Percentiles rank a stretch among this genome's conserved stretches.
Evolutionary conservation across 768 basidiomycete species (phyloP).

Genomic region (Lactarius deliciosus): DNA sequence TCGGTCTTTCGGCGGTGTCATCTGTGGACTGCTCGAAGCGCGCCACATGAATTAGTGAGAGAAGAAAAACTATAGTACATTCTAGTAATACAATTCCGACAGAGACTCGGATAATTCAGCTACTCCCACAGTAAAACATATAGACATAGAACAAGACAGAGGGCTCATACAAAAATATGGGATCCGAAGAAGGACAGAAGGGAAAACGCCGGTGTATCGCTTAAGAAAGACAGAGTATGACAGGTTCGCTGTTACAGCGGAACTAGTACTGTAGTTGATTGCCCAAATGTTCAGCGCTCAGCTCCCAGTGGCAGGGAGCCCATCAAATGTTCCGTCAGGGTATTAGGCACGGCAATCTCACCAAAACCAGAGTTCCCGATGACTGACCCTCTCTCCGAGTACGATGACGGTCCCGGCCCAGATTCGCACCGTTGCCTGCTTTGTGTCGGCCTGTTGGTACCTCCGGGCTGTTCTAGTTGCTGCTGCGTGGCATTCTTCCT

Average conservation of each 20-base stretch:
- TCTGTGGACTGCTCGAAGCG: not conserved
- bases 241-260: not conserved
- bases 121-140: conserved; percentile 6
- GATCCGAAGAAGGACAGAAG: not conserved
- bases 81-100: not conserved
- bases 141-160: conserved; percentile 2
- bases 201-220: not conserved
- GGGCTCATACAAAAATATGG: not conserved
- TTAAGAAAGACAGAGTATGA: conserved; percentile 6
- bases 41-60: not conserved
- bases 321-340: not conserved
- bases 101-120: conserved; percentile 1
- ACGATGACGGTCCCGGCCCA: conserved; percentile 6
- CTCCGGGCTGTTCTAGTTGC: not conserved
- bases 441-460: not conserved
- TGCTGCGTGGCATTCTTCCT: conserved; percentile 6
- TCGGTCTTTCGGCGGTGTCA: not conserved
- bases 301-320: not conserved
- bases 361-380: conserved; percentile 19
- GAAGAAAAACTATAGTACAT: not conserved
- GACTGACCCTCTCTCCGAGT: conserved; percentile 16
- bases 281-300: not conserved
- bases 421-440: not conserved
- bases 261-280: not conserved
- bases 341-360: conserved; percentile 6